Evolutionary conservation across 768 basidiomycete genomes (phyloP), one percentile per base, ranked within the genome.

Genomic region (Tulasnella sp.): DNA sequence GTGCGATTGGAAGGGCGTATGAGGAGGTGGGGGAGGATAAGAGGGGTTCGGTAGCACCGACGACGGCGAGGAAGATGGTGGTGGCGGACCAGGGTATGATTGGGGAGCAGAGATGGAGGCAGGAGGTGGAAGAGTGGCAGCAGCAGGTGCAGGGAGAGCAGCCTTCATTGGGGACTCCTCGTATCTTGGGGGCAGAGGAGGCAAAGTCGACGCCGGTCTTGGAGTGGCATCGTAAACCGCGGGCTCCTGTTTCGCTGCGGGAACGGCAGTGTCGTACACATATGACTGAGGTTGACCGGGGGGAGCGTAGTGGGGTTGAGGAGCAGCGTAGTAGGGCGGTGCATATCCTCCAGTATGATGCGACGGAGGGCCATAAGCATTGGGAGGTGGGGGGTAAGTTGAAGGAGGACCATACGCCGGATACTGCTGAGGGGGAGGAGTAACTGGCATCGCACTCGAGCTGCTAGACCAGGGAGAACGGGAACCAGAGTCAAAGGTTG

Each of bases 401-500:
- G 40, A 42, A 14, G 49, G n/a, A 34, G 71, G 49, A 22, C 40
- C 45, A 37, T 42, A 36, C 29, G 73, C 45, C 29, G 73, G 25
- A 36, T 40, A 36, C 15, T 39, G 36, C 19, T 74, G 73, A 42
- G 54, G 54, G 12, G 73, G 73, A 42, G 73, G 73, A 37, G 73
- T 74, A 22, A 38, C 73, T 36, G 73, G 73, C 73, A 74, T 49
- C 37, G 45, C 73, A 17, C 45, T 37, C 29, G 73, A 74, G 34
- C 49, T 54, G 45, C 45, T 74, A 15, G 49, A 54, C 73, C 73
- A 74, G 1, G 73, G 73, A 31, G 42, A 49, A 11, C 54, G 73
- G 17, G 73, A 74, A n/a, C 73, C 68, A 3, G 68, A 37, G 40
- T 70, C 68, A 19, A 70, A 7, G 36, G 15, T 42, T 36, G 68